Evolutionary conservation across 306 rosid species (phyloP), one percentile per base, ranked within the genome.

Genomic region (Inga leiocalycina): DNA sequence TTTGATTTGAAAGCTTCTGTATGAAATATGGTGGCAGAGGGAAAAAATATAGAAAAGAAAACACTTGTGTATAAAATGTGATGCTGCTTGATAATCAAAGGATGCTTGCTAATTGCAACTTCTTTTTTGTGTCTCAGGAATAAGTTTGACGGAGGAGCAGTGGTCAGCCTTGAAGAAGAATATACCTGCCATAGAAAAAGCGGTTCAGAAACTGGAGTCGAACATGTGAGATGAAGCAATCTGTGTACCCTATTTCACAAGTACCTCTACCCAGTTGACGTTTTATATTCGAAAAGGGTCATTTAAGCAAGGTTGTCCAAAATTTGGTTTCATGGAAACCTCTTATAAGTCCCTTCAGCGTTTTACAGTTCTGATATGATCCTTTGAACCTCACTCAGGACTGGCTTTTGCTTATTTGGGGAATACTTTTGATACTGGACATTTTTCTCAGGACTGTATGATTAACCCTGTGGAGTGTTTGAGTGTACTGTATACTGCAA

Each of bases 61-160:
- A 22, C 12, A 62, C 68, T 62, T 11, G 48, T 12, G 41, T 32
- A 24, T 20, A 46, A 74, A 8, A 43, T 57, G 54, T 37, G 30
- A 14, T 82, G 15, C 68, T 30, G 41, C 76, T 85, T 41, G 35
- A 32, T 67, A 64, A 44, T 56, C 67, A 49, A 75, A 35, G 70
- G 68, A 27, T 64, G 48, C 74, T 73, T 84, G 32, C 65, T 20
- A 59, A n/a, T n/a, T 59, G 65, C 65, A 59, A 46, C 57, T 67
- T 59, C 82, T 84, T 34, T 70, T 67, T 68, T 84, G 35, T 82
- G 37, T 72, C 74, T 84, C 93, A 96, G 99, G 99, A 83, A 96
- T 96, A 84, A 94, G 98, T 87, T 85, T 94, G 97, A 94, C 94
- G 2, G 93, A 85, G 80, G 98, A 92, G 86, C 99, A 96, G 79